These are phyloP conservation scores for Boletales sp. DNA, from an alignment of 768 basidiomycete species.

Conservation along the genomic window DNA sequence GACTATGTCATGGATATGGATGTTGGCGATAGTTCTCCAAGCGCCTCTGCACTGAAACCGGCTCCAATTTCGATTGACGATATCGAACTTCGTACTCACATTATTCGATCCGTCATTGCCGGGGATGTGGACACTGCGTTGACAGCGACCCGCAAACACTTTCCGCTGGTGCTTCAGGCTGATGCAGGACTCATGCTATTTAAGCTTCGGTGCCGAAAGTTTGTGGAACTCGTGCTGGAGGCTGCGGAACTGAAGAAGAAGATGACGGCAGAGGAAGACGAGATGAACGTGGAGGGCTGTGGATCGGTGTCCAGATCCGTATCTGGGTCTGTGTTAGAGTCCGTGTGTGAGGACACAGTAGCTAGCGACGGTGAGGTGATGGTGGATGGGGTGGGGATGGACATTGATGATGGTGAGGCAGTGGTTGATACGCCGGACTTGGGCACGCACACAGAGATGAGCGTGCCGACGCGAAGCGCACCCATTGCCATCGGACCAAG, in stretches of 20 bases:
- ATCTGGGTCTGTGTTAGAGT: slow-evolving; percentile 24
- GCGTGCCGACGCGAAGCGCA: slow-evolving; percentile 14
- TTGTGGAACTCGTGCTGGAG: slow-evolving; percentile 76
- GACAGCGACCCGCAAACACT: slow-evolving; percentile 48
- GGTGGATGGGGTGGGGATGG: slow-evolving; percentile 55
- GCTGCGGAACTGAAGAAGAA: slow-evolving; percentile 67
- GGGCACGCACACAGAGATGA: slow-evolving; percentile 8
- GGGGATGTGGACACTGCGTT: slow-evolving; percentile 75
- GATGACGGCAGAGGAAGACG: slow-evolving; percentile 43
- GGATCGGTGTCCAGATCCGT: slow-evolving; percentile 23
- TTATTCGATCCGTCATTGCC: slow-evolving; percentile 61
- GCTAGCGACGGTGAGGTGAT: slow-evolving; percentile 41
- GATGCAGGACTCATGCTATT: slow-evolving; percentile 73
- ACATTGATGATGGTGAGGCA: slow-evolving; percentile 36
- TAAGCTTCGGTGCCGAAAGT: slow-evolving; percentile 80
- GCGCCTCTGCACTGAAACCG: slow-evolving; percentile 7
- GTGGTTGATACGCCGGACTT: slow-evolving; percentile 30
- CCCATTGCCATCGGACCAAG: slow-evolving; percentile 31
- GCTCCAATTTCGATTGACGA: slow-evolving; percentile 40
- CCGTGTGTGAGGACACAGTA: slow-evolving; percentile 33
- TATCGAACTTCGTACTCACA: slow-evolving; percentile 64
- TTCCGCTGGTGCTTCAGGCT: slow-evolving; percentile 61
- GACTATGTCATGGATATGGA: slow-evolving; percentile 51
- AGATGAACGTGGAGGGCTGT: slow-evolving; percentile 26
- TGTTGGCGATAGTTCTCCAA: slow-evolving; percentile 21